These are phyloP conservation scores for Leccinellum albellum DNA, from an alignment of 768 basidiomycete species.

Conservation along the genomic window DNA sequence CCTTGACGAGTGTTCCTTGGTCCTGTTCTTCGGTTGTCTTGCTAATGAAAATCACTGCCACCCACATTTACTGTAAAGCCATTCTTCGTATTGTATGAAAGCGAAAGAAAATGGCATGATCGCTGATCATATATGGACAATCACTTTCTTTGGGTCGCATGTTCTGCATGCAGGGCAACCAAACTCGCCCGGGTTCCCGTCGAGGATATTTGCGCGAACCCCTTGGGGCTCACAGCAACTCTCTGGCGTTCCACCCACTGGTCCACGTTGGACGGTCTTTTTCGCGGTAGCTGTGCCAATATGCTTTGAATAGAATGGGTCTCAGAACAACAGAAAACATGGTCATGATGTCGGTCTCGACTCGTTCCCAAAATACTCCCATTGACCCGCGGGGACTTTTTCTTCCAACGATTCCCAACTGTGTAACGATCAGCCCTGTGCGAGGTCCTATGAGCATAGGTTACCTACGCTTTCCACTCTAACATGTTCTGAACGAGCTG, in stretches of 20 bases:
- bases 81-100: constrained; percentile 12
- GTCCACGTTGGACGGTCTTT: not conserved
- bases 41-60: constrained; percentile 6
- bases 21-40: constrained; percentile 4
- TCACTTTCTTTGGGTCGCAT: too few species aligned
- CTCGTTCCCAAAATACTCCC: constrained; percentile 73
- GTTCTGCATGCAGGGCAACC: too few species aligned
- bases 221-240: constrained; percentile 29
- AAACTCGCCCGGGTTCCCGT: too few species aligned
- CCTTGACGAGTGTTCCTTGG: constrained; percentile 1
- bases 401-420: constrained; percentile 91
- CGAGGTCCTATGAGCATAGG: not conserved
- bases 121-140: too few species aligned
- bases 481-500: constrained; percentile 74
- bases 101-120: not conserved
- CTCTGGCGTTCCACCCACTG: not conserved
- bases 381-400: constrained; percentile 77
- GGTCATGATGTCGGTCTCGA: constrained; percentile 38
- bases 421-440: constrained; percentile 6
- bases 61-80: constrained; percentile 11
- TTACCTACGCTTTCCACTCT: constrained; percentile 93
- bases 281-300: constrained; percentile 5
- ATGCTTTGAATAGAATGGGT: not conserved
- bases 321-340: not conserved
- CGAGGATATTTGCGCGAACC: constrained; percentile 15